Evolutionary conservation across 192 early-diverging fungal genomes (phyloP), one percentile per base, ranked within the genome.

Genomic region (Pecoramyces ruminantium): DNA sequence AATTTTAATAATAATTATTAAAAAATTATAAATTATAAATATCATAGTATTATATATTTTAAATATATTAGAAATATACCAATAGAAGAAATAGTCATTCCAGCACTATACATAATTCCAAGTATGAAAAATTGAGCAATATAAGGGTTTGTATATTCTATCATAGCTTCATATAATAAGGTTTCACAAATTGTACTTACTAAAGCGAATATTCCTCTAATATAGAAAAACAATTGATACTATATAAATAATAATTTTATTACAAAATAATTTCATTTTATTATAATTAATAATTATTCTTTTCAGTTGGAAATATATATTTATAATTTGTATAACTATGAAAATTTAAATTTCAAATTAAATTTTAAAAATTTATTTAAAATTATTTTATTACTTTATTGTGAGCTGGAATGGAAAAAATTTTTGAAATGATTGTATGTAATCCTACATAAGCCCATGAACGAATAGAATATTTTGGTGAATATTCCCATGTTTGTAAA

Each of bases 401-500:
- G 18, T 77, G 42, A 15, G 82, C 82, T 81, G 80, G 85, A 83
- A 89, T 78, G 25, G 86, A 87, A 39, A 89, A 30, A 30, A 88
- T 29, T 79, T 83, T 82, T 4, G 85, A 87, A 29, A 91, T 29
- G 17, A 83, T 27, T 14, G 90, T 85, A 84, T 96, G 90, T 8
- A 92, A 25, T 5, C 83, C 83, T 29, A 94, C 87, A 84, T 94
- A 98, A 11, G 87, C 89, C 90, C 94, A 99, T 17, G 94, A 96
- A 38, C 96, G 89, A 77, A 99, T 93, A 14, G 93, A 90, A 81
- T 88, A 96, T n/a, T 92, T 83, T 18, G 95, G 94, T 5, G 94
- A 92, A 83, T 98, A 98, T 83, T 99, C 97, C 97, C 97, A 99
- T 15, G 97, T 98, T 85, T 97, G 94, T 78, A 95, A 88, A 79